Percentiles rank a stretch among this genome's conserved stretches.
phyloP scores from a whole-genome alignment of 208 protist genomes.

The Tetramitus jugosus region DNA sequence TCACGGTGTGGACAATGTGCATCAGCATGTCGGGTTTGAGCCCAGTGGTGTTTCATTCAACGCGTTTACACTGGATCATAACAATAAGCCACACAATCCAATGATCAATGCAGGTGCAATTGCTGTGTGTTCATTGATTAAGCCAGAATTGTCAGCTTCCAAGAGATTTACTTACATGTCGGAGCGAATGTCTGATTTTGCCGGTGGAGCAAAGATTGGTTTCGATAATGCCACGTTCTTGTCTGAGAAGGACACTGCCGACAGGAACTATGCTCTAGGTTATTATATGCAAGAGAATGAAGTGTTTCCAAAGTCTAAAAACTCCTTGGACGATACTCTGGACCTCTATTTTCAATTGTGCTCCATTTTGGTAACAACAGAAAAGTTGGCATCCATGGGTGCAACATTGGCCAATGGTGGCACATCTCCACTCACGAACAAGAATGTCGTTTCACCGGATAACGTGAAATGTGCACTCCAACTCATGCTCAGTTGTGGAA shows the following conservation, averaged over 20 bases:
- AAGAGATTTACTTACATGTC: slow-evolving; percentile 14
- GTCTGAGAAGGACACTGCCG: slow-evolving; percentile 35
- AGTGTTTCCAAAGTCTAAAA: slow-evolving; percentile 29
- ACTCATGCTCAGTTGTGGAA: slow-evolving; percentile 33
- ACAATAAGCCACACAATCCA: slow-evolving; percentile 46
- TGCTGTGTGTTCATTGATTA: slow-evolving; percentile 26
- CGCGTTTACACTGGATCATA: slow-evolving; percentile 35
- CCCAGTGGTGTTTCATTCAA: slow-evolving; percentile 40
- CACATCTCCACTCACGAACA: slow-evolving; percentile 36
- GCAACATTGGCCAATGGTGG: slow-evolving; percentile 47
- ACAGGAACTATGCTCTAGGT: slow-evolving; percentile 43
- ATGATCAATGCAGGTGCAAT: slow-evolving; percentile 50
- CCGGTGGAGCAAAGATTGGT: slow-evolving; percentile 30
- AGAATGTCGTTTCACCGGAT: slow-evolving; percentile 24
- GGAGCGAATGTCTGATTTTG: slow-evolving; percentile 24
- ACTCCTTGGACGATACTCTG: slow-evolving; percentile 32
- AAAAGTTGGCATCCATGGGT: slow-evolving; percentile 35
- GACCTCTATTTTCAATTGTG: slow-evolving; percentile 44
- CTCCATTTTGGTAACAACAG: slow-evolving; percentile 28
- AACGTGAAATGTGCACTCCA: slow-evolving; percentile 11
- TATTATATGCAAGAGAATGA: slow-evolving; percentile 43
- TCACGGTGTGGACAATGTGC: slow-evolving; percentile 27
- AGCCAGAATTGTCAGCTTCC: not conserved
- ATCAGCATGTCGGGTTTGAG: slow-evolving; percentile 39
- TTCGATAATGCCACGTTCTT: slow-evolving; percentile 44